These are phyloP conservation scores for Fagopyrum homotropicum DNA, from an alignment of 148 eudicot genomes.

Conservation along the genomic window DNA sequence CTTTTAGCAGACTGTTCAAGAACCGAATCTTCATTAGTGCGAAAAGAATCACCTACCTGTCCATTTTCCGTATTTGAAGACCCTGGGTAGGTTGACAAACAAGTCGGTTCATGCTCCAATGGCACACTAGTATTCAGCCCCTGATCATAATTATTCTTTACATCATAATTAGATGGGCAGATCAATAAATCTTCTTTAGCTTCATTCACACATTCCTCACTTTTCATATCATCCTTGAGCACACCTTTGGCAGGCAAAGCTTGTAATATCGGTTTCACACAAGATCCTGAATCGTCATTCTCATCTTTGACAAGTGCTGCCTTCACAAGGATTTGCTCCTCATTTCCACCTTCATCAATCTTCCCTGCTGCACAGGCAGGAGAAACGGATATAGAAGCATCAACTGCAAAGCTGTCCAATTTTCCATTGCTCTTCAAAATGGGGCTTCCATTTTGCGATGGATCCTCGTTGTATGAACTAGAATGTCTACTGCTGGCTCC, in stretches of 20 bases:
- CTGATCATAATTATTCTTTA: not conserved
- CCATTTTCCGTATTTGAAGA: not conserved
- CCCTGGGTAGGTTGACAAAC: not conserved
- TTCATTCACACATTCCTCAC: not conserved
- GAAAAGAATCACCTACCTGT: not conserved
- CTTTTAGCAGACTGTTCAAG: not conserved
- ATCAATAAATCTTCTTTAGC: not conserved
- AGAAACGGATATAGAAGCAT: slow-evolving; percentile 6
- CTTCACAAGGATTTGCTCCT: not conserved
- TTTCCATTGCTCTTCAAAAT: slow-evolving; percentile 8
- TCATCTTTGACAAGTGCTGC: slow-evolving; percentile 1
- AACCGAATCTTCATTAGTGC: not conserved
- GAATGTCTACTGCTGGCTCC: slow-evolving; percentile 7
- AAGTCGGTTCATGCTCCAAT: not conserved
- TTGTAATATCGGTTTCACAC: not conserved
- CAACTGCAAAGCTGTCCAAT: slow-evolving; percentile 7
- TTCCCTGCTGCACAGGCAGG: slow-evolving; percentile 1
- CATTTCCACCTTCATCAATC: not conserved
- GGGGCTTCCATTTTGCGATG: slow-evolving; percentile 3
- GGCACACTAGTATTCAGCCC: not conserved
- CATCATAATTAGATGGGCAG: not conserved
- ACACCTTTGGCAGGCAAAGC: not conserved
- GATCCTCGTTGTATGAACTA: slow-evolving; percentile 8
- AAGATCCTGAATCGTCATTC: not conserved
- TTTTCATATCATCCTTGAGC: not conserved